Base-by-base conservation (phyloP, 768 basidiomycete species). In the Suillus fuscotomentosus region DNA sequence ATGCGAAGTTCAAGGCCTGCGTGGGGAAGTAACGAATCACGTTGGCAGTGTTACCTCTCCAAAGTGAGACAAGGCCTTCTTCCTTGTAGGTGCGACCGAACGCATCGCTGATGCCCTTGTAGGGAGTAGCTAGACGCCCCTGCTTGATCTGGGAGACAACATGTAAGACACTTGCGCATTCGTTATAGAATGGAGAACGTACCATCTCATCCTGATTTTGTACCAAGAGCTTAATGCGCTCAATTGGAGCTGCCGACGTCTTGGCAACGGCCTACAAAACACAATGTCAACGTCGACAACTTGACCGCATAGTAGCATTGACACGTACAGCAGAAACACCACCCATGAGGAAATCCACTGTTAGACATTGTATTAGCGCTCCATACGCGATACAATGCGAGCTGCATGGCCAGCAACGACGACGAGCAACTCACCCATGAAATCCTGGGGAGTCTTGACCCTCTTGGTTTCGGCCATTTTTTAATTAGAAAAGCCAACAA, bases 21-120 rank as follows among this genome's bases (percentile, higher is more conserved):
- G 97, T 99, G 60, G 97, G 97, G 95, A 99, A 99, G 92, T 99
- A 99, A 78, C 97, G 96, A 84, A 99, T 97, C 82, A 99, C 97
- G 83, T 99, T 99, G 87, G 97, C 97, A 65, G 97, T 99, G 89
- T 99, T 99, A 80, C 97, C 97, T 83, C 97, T 85, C 97, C 97
- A 99, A 75, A 99, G 84, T 24, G 97, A 92, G 67, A 95, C 84
- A 61, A 97, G 82, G 79, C 97, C 97, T 85, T 99, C 97, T 17
- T 98, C 97, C 70, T 79, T 81, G 86, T 96, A 97, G 65, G 96
- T 98, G 70, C 97, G 93, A 67, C 70, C 47, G 77, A 97, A 97
- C 72, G 96, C 97, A 82, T 99, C 97, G 64, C 75, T 79, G 71
- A 99, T 84, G 76, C 97, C 97, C 87, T 96, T 96, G 90, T 99